Evolutionary conservation across 1,284 basidiomycete genomes (phyloP).

Genomic region (Puccinia triticina): DNA sequence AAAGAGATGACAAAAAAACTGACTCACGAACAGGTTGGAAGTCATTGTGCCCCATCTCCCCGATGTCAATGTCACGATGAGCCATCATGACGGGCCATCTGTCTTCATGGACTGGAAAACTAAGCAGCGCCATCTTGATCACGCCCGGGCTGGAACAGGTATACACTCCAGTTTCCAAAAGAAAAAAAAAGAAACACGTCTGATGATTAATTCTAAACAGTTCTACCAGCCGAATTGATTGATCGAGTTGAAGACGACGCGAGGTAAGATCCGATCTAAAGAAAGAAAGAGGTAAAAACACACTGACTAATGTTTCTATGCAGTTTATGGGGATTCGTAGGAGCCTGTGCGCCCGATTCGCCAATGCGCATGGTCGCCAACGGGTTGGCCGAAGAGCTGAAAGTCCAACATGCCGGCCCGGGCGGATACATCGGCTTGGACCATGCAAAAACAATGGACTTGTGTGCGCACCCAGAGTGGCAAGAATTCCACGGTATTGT

Average conservation of each 20-base stretch:
- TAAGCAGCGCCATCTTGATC: constrained; percentile 47
- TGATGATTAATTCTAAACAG: background rate
- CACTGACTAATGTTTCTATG: too few relatives aligned
- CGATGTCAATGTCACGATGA: constrained; percentile 55
- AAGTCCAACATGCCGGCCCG: constrained; percentile 57
- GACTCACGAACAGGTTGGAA: constrained; percentile 27
- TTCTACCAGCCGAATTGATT: constrained; percentile 48
- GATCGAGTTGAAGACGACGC: constrained; percentile 53
- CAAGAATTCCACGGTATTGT: constrained; percentile 44
- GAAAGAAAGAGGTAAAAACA: background rate
- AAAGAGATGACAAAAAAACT: background rate
- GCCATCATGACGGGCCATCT: constrained; percentile 55
- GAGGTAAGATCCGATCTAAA: constrained; percentile 37
- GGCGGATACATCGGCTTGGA: constrained; percentile 56
- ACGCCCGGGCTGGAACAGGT: constrained; percentile 48
- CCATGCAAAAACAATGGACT: constrained; percentile 63
- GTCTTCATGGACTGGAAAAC: constrained; percentile 53
- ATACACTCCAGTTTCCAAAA: background rate
- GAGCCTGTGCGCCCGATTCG: constrained; percentile 57
- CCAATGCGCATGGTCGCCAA: constrained; percentile 55
- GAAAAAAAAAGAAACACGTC: background rate
- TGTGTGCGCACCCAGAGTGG: constrained; percentile 63
- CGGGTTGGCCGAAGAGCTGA: constrained; percentile 58
- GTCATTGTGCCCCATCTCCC: constrained; percentile 49
- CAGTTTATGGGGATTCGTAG: constrained; percentile 57